phyloP scores from a whole-genome alignment of 2,329 filamentous ascomycete genomes.

The Dichotomopilus funicola region DNA sequence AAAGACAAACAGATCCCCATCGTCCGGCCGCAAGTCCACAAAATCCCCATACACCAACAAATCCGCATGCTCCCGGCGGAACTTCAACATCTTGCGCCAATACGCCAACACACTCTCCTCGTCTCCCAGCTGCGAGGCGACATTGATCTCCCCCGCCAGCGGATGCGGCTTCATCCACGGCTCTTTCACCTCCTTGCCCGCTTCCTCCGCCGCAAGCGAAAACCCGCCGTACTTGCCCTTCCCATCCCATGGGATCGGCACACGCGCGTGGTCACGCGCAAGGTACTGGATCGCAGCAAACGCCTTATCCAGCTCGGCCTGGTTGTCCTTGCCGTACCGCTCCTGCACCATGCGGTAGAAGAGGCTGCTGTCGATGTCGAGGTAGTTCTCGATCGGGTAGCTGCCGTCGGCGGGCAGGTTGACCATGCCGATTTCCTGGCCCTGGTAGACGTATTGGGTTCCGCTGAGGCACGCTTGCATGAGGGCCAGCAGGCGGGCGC shows the following conservation, averaged over 20 bases:
- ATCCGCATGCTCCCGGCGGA: background rate
- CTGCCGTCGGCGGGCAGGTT: constrained; percentile 41
- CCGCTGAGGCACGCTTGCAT: constrained; percentile 42
- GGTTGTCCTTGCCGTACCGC: constrained; percentile 5
- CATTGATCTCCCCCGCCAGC: constrained; percentile 5
- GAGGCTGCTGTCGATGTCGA: constrained; percentile 6
- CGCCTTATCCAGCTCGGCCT: constrained; percentile 6
- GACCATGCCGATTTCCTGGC: constrained; percentile 53
- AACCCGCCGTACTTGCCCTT: constrained; percentile 8
- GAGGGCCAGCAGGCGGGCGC: constrained; percentile 47
- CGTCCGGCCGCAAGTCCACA: background rate
- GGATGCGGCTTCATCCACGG: constrained; percentile 12
- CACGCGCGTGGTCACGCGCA: constrained; percentile 4
- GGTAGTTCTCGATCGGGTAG: constrained; percentile 7
- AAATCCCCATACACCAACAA: constrained; percentile 7
- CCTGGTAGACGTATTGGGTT: constrained; percentile 52
- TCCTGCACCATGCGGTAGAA: constrained; percentile 7
- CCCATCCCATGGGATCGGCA: constrained; percentile 6
- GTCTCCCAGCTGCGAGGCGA: constrained; percentile 4
- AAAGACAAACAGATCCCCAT: constrained; percentile 5
- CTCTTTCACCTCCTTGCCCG: constrained; percentile 3
- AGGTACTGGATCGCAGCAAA: constrained; percentile 6
- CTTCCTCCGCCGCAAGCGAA: constrained; percentile 3
- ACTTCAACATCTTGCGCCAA: constrained; percentile 7
- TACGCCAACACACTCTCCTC: constrained; percentile 6